These are phyloP conservation scores for Neocucurbitaria cava DNA, from an alignment of 2,329 filamentous ascomycete genomes.

Conservation along the genomic window DNA sequence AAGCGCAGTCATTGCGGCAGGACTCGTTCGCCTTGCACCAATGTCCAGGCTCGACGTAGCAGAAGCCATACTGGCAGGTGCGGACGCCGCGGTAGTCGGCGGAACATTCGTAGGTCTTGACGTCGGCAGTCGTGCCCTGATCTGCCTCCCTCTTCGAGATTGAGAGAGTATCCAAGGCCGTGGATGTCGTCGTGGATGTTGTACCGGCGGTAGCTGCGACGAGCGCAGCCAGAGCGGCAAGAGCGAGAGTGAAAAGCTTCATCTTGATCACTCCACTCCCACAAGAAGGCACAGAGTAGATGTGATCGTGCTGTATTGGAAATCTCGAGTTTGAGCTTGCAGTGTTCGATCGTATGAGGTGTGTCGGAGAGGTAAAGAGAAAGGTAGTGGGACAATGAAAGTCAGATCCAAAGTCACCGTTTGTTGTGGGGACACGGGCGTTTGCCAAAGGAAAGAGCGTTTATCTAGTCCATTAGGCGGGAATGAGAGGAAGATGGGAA, in stretches of 20 bases:
- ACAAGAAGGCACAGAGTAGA: background rate
- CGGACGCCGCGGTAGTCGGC: conserved; percentile 8
- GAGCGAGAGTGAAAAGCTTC: conserved; percentile 9
- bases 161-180: no score
- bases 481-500: background rate
- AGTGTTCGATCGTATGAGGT: background rate
- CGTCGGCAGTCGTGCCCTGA: background rate
- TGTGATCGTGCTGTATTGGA: background rate
- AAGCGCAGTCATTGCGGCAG: conserved; percentile 17
- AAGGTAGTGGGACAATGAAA: background rate
- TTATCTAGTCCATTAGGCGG: background rate
- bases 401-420: background rate
- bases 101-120: conserved; percentile 1
- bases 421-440: background rate
- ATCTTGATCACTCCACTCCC: conserved; percentile 1
- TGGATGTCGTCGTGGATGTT: background rate
- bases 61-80: conserved; percentile 20
- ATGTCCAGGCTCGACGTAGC: conserved; percentile 5
- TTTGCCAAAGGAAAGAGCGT: background rate
- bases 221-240: conserved; percentile 9
- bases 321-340: background rate
- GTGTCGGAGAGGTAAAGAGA: background rate
- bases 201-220: background rate
- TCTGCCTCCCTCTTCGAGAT: background rate
- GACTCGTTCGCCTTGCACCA: conserved; percentile 10